Conservation (phyloP, 2,329 filamentous ascomycete genomes). For the Pezicula rhizophila region DNA sequence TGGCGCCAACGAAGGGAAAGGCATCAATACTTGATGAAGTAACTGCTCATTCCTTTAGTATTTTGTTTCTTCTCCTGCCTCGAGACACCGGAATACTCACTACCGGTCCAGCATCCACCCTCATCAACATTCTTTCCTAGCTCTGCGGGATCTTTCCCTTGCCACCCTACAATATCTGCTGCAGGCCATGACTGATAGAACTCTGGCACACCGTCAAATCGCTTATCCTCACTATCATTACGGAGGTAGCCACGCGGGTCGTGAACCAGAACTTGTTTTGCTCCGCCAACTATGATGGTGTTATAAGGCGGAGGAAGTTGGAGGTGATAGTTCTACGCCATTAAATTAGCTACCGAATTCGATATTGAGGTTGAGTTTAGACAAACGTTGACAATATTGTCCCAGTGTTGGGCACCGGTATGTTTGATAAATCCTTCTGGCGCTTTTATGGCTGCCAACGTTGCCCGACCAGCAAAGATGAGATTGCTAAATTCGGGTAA, state of each 20-base stretch:
- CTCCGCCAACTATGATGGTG: constrained; percentile 32
- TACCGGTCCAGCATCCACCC: constrained; percentile 26
- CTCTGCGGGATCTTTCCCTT: constrained; percentile 7
- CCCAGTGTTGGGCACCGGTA: constrained; percentile 28
- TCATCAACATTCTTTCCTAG: constrained; percentile 16
- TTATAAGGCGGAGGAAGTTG: constrained; percentile 27
- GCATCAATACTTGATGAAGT: constrained; percentile 24
- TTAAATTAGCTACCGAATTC: not conserved
- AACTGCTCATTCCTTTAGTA: constrained; percentile 3
- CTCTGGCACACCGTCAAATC: constrained; percentile 21
- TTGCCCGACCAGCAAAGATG: constrained; percentile 29
- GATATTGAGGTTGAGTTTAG: not conserved
- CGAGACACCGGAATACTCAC: not conserved
- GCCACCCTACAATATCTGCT: constrained; percentile 22
- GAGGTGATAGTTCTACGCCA: constrained; percentile 24
- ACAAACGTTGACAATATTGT: constrained; percentile 18
- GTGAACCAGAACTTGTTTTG: constrained; percentile 21
- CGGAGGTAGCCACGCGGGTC: constrained; percentile 16
- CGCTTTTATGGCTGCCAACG: constrained; percentile 26
- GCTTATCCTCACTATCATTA: constrained; percentile 23
- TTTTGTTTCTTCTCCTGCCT: not conserved
- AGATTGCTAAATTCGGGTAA: constrained; percentile 43
- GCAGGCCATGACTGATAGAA: constrained; percentile 26
- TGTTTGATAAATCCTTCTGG: constrained; percentile 25
- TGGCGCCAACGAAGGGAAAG: constrained; percentile 35